A percentile compares a stretch with the other conserved stretches of the same genome.
Conservation (phyloP, 208 protist species). For the Porcisia deanei region DNA sequence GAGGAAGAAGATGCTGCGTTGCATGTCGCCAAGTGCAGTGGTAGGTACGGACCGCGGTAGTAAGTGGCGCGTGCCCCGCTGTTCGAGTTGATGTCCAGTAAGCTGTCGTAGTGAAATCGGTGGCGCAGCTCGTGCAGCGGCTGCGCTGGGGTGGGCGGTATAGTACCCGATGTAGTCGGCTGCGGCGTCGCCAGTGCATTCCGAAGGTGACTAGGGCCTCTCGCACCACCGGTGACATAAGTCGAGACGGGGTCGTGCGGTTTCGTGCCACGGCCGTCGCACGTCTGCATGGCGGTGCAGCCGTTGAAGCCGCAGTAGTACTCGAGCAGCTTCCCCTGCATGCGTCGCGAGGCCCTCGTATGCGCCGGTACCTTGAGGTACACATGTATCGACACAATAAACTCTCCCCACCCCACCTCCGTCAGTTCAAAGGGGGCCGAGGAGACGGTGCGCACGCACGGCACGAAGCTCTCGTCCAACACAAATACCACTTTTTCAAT, state of each 20-base stretch:
- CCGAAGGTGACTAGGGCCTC: constrained; percentile 17
- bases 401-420: constrained; percentile 89
- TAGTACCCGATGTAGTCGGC: constrained; percentile 20
- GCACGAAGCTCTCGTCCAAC: constrained; percentile 75
- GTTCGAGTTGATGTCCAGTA: constrained; percentile 50
- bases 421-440: constrained; percentile 82
- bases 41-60: constrained; percentile 47
- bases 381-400: constrained; percentile 79
- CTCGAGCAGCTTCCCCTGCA: constrained; percentile 20
- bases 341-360: constrained; percentile 13
- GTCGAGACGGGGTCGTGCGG: constrained; percentile 32
- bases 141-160: constrained; percentile 20
- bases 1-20: constrained; percentile 7
- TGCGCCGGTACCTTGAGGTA: constrained; percentile 46
- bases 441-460: constrained; percentile 59
- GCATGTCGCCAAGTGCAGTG: constrained; percentile 32
- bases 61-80: constrained; percentile 39
- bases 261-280: constrained; percentile 26
- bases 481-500: constrained; percentile 81
- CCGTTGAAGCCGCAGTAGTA: constrained; percentile 39
- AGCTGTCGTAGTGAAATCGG: constrained; percentile 24
- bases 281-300: constrained; percentile 26
- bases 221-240: constrained; percentile 19
- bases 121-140: constrained; percentile 24
- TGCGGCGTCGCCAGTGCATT: constrained; percentile 20